Evolutionary conservation across 371 early-diverging fungal species (phyloP).

Genomic region (Zopfochytrium polystomum): DNA sequence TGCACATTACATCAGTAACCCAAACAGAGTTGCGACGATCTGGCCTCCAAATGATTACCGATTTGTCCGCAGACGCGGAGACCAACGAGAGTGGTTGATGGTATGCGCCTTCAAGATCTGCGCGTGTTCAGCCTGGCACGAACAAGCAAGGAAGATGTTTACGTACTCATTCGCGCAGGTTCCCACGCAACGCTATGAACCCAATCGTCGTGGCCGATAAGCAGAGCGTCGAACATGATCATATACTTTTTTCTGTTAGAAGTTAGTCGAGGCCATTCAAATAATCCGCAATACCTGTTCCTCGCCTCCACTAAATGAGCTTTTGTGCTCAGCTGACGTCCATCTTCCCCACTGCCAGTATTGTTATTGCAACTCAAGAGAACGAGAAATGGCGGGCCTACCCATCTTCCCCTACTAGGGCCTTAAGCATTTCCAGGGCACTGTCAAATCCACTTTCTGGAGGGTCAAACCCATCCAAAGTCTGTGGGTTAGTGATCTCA

Average conservation of each 20-base stretch:
- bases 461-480: too few relatives aligned
- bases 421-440: constrained; percentile 23
- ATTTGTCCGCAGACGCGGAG: constrained; percentile 90
- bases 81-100: constrained; percentile 71
- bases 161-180: constrained; percentile 33
- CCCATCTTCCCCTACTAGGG: constrained; percentile 20
- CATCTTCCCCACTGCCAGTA: constrained; percentile 25
- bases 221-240: constrained; percentile 73
- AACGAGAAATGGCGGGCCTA: background rate
- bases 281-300: too few relatives aligned
- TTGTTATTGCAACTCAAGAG: background rate
- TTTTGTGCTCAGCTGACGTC: constrained; percentile 72
- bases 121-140: background rate
- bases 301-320: constrained; percentile 59
- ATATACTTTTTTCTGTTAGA: constrained; percentile 50
- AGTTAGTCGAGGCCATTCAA: background rate
- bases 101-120: constrained; percentile 24
- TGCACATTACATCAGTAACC: constrained; percentile 56
- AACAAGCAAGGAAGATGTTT: background rate
- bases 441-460: constrained; percentile 20
- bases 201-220: constrained; percentile 96
- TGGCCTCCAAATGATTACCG: constrained; percentile 88
- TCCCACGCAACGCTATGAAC: constrained; percentile 84
- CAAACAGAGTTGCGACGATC: constrained; percentile 80
- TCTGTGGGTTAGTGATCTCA: too few relatives aligned